Conservation (phyloP, 805 yeast species). For the Yamadazyma phyllophila region DNA sequence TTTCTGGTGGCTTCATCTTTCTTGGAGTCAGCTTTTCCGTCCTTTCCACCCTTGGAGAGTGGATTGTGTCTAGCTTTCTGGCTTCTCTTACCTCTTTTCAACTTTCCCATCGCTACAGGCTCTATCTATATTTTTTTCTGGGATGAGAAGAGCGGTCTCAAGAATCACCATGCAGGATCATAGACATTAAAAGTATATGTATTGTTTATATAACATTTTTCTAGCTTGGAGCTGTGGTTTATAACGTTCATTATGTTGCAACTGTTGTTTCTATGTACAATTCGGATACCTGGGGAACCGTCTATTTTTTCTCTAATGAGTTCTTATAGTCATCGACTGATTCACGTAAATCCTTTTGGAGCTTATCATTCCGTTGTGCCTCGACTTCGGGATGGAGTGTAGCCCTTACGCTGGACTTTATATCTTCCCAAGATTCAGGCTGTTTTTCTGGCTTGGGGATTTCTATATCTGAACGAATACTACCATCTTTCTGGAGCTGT, state of each 20-base stretch:
- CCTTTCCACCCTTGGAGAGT: constrained; percentile 19
- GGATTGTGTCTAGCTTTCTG: constrained; percentile 37
- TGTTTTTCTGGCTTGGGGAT: constrained; percentile 44
- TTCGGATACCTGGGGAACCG: neutral
- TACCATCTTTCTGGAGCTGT: constrained; percentile 62
- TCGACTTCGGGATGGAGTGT: constrained; percentile 29
- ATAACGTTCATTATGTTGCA: too few species aligned
- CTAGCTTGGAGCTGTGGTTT: too few species aligned
- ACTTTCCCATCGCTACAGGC: constrained; percentile 58
- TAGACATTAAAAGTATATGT: too few species aligned
- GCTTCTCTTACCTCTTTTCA: constrained; percentile 56
- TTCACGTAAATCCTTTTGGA: constrained; percentile 7
- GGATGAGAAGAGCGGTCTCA: constrained; percentile 6
- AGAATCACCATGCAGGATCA: constrained; percentile 1
- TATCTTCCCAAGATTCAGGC: constrained; percentile 40
- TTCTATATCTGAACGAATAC: constrained; percentile 56
- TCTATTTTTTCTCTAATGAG: neutral
- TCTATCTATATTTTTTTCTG: constrained; percentile 6
- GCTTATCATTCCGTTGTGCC: constrained; percentile 6
- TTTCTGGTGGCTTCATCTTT: constrained; percentile 50
- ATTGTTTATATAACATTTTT: too few species aligned
- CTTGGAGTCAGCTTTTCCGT: constrained; percentile 16
- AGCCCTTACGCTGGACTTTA: constrained; percentile 29
- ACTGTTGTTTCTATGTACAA: neutral
- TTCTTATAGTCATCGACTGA: constrained; percentile 1